These are phyloP conservation scores for Penicillium taxi DNA, from an alignment of 495 filamentous ascomycete species.

Conservation along the genomic window DNA sequence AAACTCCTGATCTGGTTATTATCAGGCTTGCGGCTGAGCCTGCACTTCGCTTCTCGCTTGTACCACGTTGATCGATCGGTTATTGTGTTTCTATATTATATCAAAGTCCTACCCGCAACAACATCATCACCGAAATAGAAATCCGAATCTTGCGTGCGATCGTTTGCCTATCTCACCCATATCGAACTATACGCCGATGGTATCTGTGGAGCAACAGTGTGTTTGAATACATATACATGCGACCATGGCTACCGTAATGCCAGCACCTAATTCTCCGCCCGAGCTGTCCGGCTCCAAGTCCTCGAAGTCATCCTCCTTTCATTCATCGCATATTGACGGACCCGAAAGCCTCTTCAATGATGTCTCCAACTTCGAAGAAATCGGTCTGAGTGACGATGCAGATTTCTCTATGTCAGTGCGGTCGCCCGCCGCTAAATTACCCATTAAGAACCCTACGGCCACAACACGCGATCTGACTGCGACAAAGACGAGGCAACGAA, in stretches of 20 bases:
- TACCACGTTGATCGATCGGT: slow-evolving; percentile 15
- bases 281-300: slow-evolving; percentile 79
- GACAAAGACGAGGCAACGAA: slow-evolving; percentile 40
- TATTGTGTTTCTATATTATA: slow-evolving; percentile 10
- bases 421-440: slow-evolving; percentile 27
- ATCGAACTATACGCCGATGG: slow-evolving; percentile 4
- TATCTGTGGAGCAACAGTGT: slow-evolving; percentile 8
- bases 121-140: slow-evolving; percentile 2
- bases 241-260: slow-evolving; percentile 53
- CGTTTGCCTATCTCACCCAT: slow-evolving; percentile 15
- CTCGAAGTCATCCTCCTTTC: slow-evolving; percentile 84
- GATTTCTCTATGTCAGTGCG: slow-evolving; percentile 26
- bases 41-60: slow-evolving; percentile 18
- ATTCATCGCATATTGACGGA: slow-evolving; percentile 62
- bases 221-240: slow-evolving; percentile 26
- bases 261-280: slow-evolving; percentile 68
- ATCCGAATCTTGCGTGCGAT: slow-evolving; percentile 17
- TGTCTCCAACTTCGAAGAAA: slow-evolving; percentile 84
- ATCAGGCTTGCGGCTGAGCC: slow-evolving; percentile 25
- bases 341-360: slow-evolving; percentile 59
- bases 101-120: slow-evolving; percentile 3
- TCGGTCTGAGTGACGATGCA: slow-evolving; percentile 69
- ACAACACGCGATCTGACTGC: slow-evolving; percentile 38
- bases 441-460: slow-evolving; percentile 23
- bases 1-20: slow-evolving; percentile 26